Percentiles rank a stretch among this genome's conserved stretches.
Evolutionary conservation across 768 basidiomycete genomes (phyloP).

Genomic region (Macrocybe gigantea): DNA sequence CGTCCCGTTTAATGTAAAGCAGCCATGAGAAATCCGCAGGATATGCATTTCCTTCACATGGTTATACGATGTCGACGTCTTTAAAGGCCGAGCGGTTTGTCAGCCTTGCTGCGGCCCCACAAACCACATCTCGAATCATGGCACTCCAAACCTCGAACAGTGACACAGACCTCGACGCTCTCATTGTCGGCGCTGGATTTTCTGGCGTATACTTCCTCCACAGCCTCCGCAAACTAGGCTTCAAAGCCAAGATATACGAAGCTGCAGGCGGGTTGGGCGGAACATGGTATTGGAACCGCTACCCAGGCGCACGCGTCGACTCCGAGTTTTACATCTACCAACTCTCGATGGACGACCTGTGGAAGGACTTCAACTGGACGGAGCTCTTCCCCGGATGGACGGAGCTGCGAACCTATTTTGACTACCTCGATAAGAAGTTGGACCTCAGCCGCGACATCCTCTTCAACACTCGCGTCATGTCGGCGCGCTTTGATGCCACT

Average conservation of each 20-base stretch:
- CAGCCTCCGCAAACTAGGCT: slow-evolving; percentile 6
- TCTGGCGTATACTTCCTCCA: slow-evolving; percentile 5
- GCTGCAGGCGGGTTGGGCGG: slow-evolving; percentile 10
- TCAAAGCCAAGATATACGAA: slow-evolving; percentile 9
- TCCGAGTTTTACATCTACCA: slow-evolving; percentile 10
- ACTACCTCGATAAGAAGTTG: slow-evolving; percentile 10
- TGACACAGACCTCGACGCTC: not conserved
- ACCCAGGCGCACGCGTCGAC: slow-evolving; percentile 11
- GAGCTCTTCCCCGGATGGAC: slow-evolving; percentile 6
- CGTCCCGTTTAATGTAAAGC: not conserved
- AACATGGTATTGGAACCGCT: slow-evolving; percentile 11
- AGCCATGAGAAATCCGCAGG: not conserved
- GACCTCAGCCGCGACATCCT: slow-evolving; percentile 7
- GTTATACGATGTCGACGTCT: not conserved
- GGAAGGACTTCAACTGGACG: slow-evolving; percentile 3
- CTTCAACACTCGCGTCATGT: slow-evolving; percentile 9
- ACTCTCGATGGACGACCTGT: slow-evolving; percentile 8
- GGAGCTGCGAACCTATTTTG: slow-evolving; percentile 10
- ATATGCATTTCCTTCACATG: not conserved
- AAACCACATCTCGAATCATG: not conserved
- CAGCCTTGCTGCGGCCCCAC: too few species aligned
- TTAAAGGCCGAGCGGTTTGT: too few species aligned
- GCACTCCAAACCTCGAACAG: not conserved
- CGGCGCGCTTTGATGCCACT: slow-evolving; percentile 7
- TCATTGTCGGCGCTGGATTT: slow-evolving; percentile 7